A percentile compares a stretch with the other conserved stretches of the same genome.
phyloP scores from a whole-genome alignment of 148 eudicot species.

The Drosera capensis region DNA sequence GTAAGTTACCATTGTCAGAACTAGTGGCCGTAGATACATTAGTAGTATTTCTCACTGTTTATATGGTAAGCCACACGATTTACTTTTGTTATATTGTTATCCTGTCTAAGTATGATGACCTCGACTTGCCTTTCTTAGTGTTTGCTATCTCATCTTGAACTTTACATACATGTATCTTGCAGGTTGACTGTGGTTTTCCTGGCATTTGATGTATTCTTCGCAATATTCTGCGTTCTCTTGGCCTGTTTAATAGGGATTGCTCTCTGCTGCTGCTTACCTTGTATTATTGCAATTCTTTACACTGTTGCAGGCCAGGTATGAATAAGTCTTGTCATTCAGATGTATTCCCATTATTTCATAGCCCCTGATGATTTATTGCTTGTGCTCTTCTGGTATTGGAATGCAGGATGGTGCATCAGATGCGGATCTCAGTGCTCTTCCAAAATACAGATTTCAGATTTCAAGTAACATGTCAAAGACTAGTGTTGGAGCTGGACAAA shows the following conservation, averaged over 20 bases:
- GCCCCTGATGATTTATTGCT: neutral
- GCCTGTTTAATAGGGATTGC: slow-evolving; percentile 90
- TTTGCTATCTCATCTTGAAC: no score
- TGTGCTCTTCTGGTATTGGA: slow-evolving; percentile 7
- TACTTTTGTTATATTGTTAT: no score
- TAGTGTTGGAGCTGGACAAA: slow-evolving; percentile 56
- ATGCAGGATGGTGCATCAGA: slow-evolving; percentile 96
- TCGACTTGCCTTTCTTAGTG: no score
- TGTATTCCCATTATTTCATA: neutral
- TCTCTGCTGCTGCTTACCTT: slow-evolving; percentile 95
- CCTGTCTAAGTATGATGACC: no score
- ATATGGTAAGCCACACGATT: no score
- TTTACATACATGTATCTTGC: no score
- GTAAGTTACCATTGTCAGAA: no score
- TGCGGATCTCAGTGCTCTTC: slow-evolving; percentile 66
- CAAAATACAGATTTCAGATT: slow-evolving; percentile 50
- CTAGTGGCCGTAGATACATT: no score
- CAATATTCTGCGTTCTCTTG: slow-evolving; percentile 80
- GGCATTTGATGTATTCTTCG: slow-evolving; percentile 96
- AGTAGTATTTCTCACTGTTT: no score
- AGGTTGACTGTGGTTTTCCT: slow-evolving; percentile 90
- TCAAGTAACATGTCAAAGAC: slow-evolving; percentile 36
- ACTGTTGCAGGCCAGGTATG: slow-evolving; percentile 89
- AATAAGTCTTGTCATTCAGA: slow-evolving; percentile 1
- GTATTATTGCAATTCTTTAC: slow-evolving; percentile 90